Conservation (phyloP, 768 basidiomycete species). For the Leccinum barrowsii region DNA sequence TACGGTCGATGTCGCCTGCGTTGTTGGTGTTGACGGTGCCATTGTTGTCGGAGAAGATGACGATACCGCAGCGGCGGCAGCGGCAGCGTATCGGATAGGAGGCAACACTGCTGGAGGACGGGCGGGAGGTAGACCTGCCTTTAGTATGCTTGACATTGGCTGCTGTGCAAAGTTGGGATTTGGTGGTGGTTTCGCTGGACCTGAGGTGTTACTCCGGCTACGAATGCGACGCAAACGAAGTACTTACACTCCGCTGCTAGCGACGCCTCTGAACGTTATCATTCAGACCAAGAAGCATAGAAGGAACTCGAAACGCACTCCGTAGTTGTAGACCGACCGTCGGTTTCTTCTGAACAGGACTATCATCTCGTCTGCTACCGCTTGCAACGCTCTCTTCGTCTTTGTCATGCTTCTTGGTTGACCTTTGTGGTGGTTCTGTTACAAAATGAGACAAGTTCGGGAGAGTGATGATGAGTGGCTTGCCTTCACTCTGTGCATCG, state of each 20-base stretch:
- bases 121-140: constrained; percentile 61
- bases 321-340: constrained; percentile 57
- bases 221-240: neutral
- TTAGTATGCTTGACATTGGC: constrained; percentile 72
- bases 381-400: constrained; percentile 76
- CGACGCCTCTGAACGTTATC: constrained; percentile 54
- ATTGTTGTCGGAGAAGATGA: constrained; percentile 20
- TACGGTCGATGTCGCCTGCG: constrained; percentile 36
- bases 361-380: constrained; percentile 68
- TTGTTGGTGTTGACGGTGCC: constrained; percentile 29
- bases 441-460: neutral
- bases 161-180: constrained; percentile 80
- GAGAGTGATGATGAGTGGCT: neutral
- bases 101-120: constrained; percentile 56
- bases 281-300: constrained; percentile 13
- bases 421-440: constrained; percentile 62
- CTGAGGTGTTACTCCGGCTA: constrained; percentile 4
- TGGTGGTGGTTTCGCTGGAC: constrained; percentile 61
- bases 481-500: constrained; percentile 72
- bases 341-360: constrained; percentile 79
- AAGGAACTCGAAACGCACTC: constrained; percentile 49
- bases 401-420: constrained; percentile 64
- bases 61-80: constrained; percentile 57
- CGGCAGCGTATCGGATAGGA: constrained; percentile 88
- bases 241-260: constrained; percentile 56